These are phyloP conservation scores for Rhazya stricta DNA, from an alignment of 257 asterid species.

Conservation along the genomic window DNA sequence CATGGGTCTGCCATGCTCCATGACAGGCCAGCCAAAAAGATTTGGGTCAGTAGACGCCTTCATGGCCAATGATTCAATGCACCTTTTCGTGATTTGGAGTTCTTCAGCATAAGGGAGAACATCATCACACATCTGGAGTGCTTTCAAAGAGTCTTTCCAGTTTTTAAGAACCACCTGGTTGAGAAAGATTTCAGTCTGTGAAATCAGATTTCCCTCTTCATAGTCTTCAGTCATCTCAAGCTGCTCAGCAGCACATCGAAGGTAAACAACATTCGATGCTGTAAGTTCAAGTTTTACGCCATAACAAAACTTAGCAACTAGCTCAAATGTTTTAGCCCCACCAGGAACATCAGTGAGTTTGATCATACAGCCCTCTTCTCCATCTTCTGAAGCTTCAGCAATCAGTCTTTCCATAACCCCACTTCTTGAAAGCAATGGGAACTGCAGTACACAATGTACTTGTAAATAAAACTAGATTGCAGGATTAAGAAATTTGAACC, in stretches of 20 bases:
- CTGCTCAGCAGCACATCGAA: constrained; percentile 82
- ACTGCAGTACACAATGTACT: constrained; percentile 38
- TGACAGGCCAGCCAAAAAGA: constrained; percentile 88
- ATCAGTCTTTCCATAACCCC: constrained; percentile 85
- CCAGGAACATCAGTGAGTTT: constrained; percentile 73
- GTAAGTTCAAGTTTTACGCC: constrained; percentile 94
- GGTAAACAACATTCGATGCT: constrained; percentile 75
- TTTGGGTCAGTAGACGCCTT: constrained; percentile 77
- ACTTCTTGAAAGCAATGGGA: constrained; percentile 93
- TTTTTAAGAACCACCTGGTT: constrained; percentile 63
- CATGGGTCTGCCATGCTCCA: constrained; percentile 93
- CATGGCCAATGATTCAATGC: constrained; percentile 75
- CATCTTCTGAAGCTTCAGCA: constrained; percentile 63
- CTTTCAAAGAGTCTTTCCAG: constrained; percentile 88
- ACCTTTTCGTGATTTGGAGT: constrained; percentile 59
- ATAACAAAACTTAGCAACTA: constrained; percentile 86
- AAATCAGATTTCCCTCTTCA: constrained; percentile 79
- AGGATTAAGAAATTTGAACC: not conserved
- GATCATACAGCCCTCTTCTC: constrained; percentile 52
- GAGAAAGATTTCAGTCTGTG: constrained; percentile 72
- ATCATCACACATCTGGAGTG: constrained; percentile 78
- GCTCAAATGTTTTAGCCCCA: constrained; percentile 84
- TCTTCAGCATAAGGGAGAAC: constrained; percentile 58
- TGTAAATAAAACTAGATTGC: not conserved
- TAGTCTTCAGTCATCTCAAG: constrained; percentile 91